Conservation (phyloP, 83 land plant genomes). For the Picea abies region DNA sequence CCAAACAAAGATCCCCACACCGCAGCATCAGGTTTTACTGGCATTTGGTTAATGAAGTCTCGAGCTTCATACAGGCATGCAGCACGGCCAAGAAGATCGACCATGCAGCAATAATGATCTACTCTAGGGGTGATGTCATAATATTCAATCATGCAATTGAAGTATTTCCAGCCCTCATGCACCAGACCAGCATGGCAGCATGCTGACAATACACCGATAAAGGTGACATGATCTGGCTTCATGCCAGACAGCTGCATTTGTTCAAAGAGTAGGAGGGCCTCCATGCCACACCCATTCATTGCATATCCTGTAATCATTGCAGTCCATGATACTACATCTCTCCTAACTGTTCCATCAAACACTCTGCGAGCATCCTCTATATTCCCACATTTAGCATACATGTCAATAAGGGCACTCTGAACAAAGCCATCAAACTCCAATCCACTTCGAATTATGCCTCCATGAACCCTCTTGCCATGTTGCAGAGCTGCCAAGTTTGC, state of each 20-base stretch:
- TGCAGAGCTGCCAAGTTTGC: slow-evolving; percentile 34
- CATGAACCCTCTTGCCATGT: slow-evolving; percentile 59
- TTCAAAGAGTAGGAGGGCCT: slow-evolving; percentile 39
- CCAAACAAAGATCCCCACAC: slow-evolving; percentile 75
- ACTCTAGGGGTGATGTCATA: slow-evolving; percentile 43
- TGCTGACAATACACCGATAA: slow-evolving; percentile 51
- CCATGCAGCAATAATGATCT: slow-evolving; percentile 69
- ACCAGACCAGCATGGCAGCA: slow-evolving; percentile 36
- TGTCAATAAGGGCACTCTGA: slow-evolving; percentile 54
- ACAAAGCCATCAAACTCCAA: slow-evolving; percentile 34
- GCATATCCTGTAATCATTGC: slow-evolving; percentile 52
- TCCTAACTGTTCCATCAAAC: slow-evolving; percentile 37
- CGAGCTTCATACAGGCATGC: slow-evolving; percentile 47
- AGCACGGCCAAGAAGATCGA: slow-evolving; percentile 73
- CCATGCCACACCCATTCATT: slow-evolving; percentile 26
- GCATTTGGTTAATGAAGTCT: slow-evolving; percentile 48
- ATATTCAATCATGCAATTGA: slow-evolving; percentile 38
- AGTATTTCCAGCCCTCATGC: slow-evolving; percentile 28
- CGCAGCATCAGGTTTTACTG: slow-evolving; percentile 49
- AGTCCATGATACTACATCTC: slow-evolving; percentile 64
- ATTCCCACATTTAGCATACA: slow-evolving; percentile 61
- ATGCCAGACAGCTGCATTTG: slow-evolving; percentile 22
- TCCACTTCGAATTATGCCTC: slow-evolving; percentile 32
- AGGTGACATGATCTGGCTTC: slow-evolving; percentile 38
- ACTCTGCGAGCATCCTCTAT: slow-evolving; percentile 34